Conservation (phyloP, 108 stramenopile genomes). For the Cyclotella baltica region DNA sequence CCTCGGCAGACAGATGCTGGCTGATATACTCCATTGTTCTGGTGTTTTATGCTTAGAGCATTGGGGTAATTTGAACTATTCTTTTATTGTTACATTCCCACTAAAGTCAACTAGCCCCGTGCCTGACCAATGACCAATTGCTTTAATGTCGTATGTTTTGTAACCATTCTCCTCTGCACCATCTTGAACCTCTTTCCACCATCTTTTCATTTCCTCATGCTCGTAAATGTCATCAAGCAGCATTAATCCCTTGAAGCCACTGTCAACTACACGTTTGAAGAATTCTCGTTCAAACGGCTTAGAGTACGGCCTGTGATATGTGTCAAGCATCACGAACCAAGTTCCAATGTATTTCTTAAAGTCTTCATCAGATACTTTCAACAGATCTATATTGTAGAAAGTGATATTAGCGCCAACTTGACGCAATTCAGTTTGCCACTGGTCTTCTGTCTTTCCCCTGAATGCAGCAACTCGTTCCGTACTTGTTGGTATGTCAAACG, state of each 20-base stretch:
- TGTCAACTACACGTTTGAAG: slow-evolving; percentile 33
- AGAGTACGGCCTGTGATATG: slow-evolving; percentile 31
- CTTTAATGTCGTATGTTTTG: slow-evolving; percentile 17
- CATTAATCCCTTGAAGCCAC: slow-evolving; percentile 14
- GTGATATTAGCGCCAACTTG: slow-evolving; percentile 22
- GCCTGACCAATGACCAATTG: slow-evolving; percentile 30
- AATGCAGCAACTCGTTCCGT: slow-evolving; percentile 16
- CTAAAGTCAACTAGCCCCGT: slow-evolving; percentile 42
- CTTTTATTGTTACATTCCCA: slow-evolving; percentile 26
- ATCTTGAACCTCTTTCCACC: slow-evolving; percentile 44
- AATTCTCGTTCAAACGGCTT: slow-evolving; percentile 46
- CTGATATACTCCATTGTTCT: background rate
- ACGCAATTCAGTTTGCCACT: slow-evolving; percentile 4
- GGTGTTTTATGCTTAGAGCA: background rate
- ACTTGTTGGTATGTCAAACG: slow-evolving; percentile 31
- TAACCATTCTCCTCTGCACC: slow-evolving; percentile 17
- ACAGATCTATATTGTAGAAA: slow-evolving; percentile 36
- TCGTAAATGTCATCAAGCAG: slow-evolving; percentile 16
- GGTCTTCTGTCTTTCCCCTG: slow-evolving; percentile 22
- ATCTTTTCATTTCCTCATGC: slow-evolving; percentile 27
- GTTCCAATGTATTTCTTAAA: slow-evolving; percentile 26
- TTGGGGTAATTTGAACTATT: background rate
- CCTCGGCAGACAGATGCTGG: background rate
- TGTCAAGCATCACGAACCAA: slow-evolving; percentile 47
- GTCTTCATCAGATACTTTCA: slow-evolving; percentile 33